These are phyloP conservation scores for Citrus maxima DNA, from an alignment of 345 rosid species.

Conservation along the genomic window DNA sequence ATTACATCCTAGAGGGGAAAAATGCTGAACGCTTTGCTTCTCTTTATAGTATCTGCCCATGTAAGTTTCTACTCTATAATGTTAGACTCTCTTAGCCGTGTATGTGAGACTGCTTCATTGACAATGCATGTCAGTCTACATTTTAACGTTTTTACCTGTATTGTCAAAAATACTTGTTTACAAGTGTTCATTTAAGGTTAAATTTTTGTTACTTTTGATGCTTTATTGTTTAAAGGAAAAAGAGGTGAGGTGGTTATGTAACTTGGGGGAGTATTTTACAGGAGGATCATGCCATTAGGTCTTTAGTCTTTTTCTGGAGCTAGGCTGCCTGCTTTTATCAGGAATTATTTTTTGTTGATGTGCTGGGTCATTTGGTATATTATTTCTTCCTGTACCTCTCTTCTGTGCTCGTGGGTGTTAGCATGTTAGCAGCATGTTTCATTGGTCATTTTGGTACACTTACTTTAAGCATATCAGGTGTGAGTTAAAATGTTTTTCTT, in stretches of 20 bases:
- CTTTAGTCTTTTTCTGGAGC: not conserved
- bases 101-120: not conserved
- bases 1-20: slow-evolving; percentile 80
- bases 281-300: slow-evolving; percentile 1
- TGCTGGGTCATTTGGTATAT: not conserved
- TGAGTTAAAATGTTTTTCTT: slow-evolving; percentile 1
- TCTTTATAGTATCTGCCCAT: slow-evolving; percentile 51
- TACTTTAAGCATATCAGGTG: not conserved
- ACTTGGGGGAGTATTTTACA: not conserved
- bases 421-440: not conserved
- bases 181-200: not conserved
- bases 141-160: not conserved
- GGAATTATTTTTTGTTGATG: not conserved
- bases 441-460: not conserved
- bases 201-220: not conserved
- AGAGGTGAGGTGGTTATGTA: not conserved
- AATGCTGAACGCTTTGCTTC: slow-evolving; percentile 94
- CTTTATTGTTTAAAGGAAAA: not conserved
- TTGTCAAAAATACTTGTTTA: not conserved
- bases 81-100: not conserved
- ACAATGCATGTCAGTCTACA: not conserved
- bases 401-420: not conserved
- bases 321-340: not conserved
- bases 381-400: not conserved
- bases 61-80: slow-evolving; percentile 35